Base-by-base conservation (phyloP, 1,284 basidiomycete genomes). In the Cryptococcus sp. region DNA sequence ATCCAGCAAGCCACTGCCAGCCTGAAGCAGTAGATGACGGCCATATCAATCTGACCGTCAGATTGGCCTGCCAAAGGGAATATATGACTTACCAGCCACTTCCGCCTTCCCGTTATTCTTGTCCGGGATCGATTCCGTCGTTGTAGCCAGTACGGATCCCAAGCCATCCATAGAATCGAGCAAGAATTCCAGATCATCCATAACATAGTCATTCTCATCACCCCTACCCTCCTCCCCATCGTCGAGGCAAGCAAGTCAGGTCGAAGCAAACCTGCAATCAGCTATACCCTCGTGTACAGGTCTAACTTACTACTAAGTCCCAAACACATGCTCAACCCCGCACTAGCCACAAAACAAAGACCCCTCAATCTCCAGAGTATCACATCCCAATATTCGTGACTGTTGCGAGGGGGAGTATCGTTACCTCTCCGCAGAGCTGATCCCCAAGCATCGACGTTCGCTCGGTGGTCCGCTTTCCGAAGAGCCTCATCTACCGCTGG, bases 401-500 rank as follows among this genome's bases (percentile, higher is more conserved):
- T 28, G 13, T 31, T 21, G 23, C 31, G 39, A 16, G 28, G 36
- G 13, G 16, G 19, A 7, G 10, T n/a, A 10, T 21, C n/a, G 2
- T 5, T 31, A 9, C 69, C 68, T 16, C 66, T 55, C 11, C 60
- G 51, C 25, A 72, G 52, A 0, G 71, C 71, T 1, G 58, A 63
- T 2, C 67, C 64, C 10, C 91, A 79, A 2, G 88, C 89, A 53
- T 82, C 82, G 4, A 84, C 82, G 31, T 88, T 85, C 3, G 88
- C 88, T 82, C 88, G 86, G 51, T 84, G 80, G 60, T 94, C 85
- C 58, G 86, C 85, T 57, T 80, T 80, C 45, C 78, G 77, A 48
- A 96, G 85, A 56, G 87, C 84, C 32, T 86, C 86, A 60, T 92
- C 87, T 0, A 93, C 88, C 0, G 79, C 80, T 0, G 86, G 85